Base-by-base conservation (phyloP, 441 rosid species). In the Viola pubescens region DNA sequence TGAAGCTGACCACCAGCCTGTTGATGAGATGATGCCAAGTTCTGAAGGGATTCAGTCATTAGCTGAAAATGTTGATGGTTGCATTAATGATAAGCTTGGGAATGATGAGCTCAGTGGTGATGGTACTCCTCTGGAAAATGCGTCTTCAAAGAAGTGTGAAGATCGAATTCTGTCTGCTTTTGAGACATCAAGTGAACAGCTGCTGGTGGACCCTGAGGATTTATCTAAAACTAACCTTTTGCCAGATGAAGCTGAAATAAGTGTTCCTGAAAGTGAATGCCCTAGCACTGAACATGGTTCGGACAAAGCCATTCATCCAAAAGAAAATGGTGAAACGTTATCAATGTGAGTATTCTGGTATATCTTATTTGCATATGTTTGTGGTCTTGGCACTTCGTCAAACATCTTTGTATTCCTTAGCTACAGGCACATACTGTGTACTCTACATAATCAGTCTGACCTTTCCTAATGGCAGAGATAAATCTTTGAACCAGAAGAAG, bases 261-360 rank as follows among this genome's bases (percentile, higher is more conserved):
- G 46, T 58, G 40, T 60, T 62, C 63, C 65, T 19, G 61, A 39
- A 47, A 58, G 61, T 63, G 48, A 49, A 50, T 63, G 51, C 65
- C 57, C 43, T 57, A 52, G 55, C 37, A 54, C 60, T 67, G 72
- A 59, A 61, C 47, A 48, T 37, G 67, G 70, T 54, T 12, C 60
- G 57, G 63, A 55, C 38, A 48, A n/a, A 42, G 39, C 53, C 44
- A 34, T 4, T 61, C 54, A 67, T 61, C 44, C 73, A 65, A 61
- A 69, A 68, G 76, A 67, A 47, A 54, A 56, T 39, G 76, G 77
- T 63, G 68, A 59, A 67, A 59, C 65, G 37, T 9, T 53, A 42
- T 66, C 48, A 40, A 37, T 13, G 97, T 90, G 71, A 80, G 90
- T 73, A 50, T 65, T 56, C 46, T 53, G 58, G 58, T 55, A 53